Conservation (phyloP, 75 land plant genomes). For the Isoetes taiwanensis region DNA sequence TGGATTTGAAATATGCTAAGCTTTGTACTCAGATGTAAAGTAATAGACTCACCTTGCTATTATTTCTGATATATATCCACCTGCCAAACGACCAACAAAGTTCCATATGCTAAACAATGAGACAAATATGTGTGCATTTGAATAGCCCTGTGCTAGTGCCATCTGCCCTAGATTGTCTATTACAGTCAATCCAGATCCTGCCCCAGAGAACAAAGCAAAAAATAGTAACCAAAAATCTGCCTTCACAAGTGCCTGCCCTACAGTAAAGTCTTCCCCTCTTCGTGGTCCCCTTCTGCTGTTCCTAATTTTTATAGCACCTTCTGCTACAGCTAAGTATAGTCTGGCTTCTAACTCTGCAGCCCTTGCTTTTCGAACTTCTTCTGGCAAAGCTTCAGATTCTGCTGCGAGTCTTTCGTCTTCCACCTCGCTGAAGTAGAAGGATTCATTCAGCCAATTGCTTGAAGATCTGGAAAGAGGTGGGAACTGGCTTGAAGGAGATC, state of each 20-base stretch:
- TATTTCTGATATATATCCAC: slow-evolving; percentile 80
- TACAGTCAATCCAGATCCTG: slow-evolving; percentile 90
- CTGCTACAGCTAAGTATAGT: background rate
- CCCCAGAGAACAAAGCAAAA: slow-evolving; percentile 59
- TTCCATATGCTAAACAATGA: slow-evolving; percentile 99
- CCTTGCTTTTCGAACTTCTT: background rate
- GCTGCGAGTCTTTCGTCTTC: background rate
- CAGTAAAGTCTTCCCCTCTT: slow-evolving; percentile 87
- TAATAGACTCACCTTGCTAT: slow-evolving; percentile 71
- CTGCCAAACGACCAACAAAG: slow-evolving; percentile 92
- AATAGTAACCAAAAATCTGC: slow-evolving; percentile 95
- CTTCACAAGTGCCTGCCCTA: slow-evolving; percentile 74
- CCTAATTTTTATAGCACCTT: slow-evolving; percentile 28
- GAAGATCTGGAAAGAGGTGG: too few species aligned
- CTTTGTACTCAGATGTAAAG: too few species aligned
- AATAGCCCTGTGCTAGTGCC: slow-evolving; percentile 73
- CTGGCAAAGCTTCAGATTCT: background rate
- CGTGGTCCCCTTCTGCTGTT: slow-evolving; percentile 62
- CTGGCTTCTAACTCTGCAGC: background rate
- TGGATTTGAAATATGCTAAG: too few species aligned
- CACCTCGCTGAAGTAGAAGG: slow-evolving; percentile 4
- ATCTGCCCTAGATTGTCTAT: slow-evolving; percentile 98
- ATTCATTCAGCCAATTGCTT: too few species aligned
- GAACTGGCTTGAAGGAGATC: too few species aligned
- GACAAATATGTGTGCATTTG: slow-evolving; percentile 83